phyloP scores from a whole-genome alignment of 208 protist species.

The Acanthamoeba divionensis region DNA sequence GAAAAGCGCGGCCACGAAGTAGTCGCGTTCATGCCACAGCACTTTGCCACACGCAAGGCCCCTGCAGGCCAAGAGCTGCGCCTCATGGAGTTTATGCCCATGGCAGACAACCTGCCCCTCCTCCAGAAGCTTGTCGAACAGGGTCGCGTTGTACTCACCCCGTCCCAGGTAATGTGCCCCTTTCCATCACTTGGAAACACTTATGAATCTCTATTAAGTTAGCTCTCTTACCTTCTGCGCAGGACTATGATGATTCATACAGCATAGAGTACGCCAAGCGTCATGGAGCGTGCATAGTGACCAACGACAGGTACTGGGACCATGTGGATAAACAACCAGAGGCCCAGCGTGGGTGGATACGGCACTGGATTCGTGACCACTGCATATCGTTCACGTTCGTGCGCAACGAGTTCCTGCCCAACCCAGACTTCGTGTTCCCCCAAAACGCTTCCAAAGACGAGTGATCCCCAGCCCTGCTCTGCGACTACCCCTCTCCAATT shows the following conservation, averaged over 20 bases:
- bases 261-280: conserved; percentile 71
- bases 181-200: neutral
- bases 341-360: neutral
- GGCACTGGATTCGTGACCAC: conserved; percentile 69
- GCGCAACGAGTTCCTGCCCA: conserved; percentile 74
- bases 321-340: conserved; percentile 64
- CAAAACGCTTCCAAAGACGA: neutral
- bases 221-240: conserved; percentile 30
- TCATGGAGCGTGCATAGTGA: conserved; percentile 70
- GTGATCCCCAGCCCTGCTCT: too few species aligned
- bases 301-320: conserved; percentile 76
- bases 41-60: conserved; percentile 30
- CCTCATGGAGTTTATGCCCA: neutral
- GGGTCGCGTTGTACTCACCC: conserved; percentile 49
- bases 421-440: conserved; percentile 64
- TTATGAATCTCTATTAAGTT: too few species aligned
- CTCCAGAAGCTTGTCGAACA: conserved; percentile 49
- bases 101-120: conserved; percentile 5
- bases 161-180: neutral
- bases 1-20: conserved; percentile 53
- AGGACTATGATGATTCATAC: conserved; percentile 78
- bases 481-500: too few species aligned
- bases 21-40: conserved; percentile 65
- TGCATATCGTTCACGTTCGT: conserved; percentile 78
- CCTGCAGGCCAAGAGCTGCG: neutral